Evolutionary conservation across 2,329 filamentous ascomycete species (phyloP).

Genomic region (Cucurbitaria berberidis): DNA sequence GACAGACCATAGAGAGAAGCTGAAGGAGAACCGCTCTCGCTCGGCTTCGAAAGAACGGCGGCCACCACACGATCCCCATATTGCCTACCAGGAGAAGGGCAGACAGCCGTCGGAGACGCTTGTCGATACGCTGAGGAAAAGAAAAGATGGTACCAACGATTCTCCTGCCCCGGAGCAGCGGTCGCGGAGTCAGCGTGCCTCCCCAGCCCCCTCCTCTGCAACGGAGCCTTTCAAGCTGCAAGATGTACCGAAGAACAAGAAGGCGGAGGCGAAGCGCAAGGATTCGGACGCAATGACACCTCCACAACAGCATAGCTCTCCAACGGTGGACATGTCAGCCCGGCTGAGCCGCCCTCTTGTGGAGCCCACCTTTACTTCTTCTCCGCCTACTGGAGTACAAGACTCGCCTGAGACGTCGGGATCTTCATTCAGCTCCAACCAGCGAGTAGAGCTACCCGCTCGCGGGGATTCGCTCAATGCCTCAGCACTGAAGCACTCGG

Average conservation of each 20-base stretch:
- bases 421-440: constrained; percentile 49
- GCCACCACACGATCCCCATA: constrained; percentile 74
- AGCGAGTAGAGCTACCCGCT: constrained; percentile 56
- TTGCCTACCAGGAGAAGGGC: constrained; percentile 86
- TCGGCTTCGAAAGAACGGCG: constrained; percentile 54
- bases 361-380: constrained; percentile 46
- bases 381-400: constrained; percentile 46
- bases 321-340: constrained; percentile 48
- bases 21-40: constrained; percentile 52
- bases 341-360: constrained; percentile 41
- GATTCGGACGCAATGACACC: constrained; percentile 54
- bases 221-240: constrained; percentile 72
- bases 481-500: constrained; percentile 49
- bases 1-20: constrained; percentile 48
- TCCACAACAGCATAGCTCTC: constrained; percentile 43
- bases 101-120: constrained; percentile 68
- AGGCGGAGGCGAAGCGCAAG: constrained; percentile 54
- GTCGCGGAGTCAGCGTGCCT: constrained; percentile 45
- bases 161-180: constrained; percentile 58
- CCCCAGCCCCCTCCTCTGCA: constrained; percentile 40
- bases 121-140: constrained; percentile 60
- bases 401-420: constrained; percentile 43
- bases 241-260: constrained; percentile 74
- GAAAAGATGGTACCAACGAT: constrained; percentile 44
- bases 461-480: constrained; percentile 66